Evolutionary conservation across 148 eudicot genomes (phyloP), one percentile per base, ranked within the genome.

Genomic region (Linanthus parryae): DNA sequence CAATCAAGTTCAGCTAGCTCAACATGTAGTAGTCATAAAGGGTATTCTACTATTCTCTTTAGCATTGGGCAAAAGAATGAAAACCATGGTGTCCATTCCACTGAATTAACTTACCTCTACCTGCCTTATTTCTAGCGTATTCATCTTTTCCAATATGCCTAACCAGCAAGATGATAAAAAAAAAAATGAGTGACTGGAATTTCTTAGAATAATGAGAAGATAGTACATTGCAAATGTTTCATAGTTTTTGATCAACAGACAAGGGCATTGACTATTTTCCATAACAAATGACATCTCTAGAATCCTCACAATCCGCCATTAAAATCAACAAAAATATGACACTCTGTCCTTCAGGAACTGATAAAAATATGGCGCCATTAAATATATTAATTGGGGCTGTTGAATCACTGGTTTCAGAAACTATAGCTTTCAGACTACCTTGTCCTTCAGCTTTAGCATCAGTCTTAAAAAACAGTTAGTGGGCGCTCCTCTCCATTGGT

Each of bases 61-160:
- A n/a, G n/a, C n/a, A n/a, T n/a, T n/a, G n/a, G n/a, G n/a, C n/a
- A n/a, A n/a, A n/a, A n/a, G n/a, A n/a, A n/a, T n/a, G n/a, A 69
- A 77, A 77, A 17, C 73, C 82, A 26, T 78, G 69, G 36, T 77
- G 82, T 16, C 82, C 82, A 56, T 77, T 66, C 82, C 82, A 77
- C 34, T 77, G 82, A 34, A 77, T 77, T 7, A 77, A 75, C 59
- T 77, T 77, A 37, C 82, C 82, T 23, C 78, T 75, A 48, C 78
- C 66, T 22, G 82, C 75, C 52, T 73, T 73, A 31, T 73, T 77
- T 57, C 82, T 61, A 46, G 66, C 73, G 66, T 77, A 77, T 63
- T 77, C 82, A 51, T 77, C 82, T 36, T 69, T 78, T 9, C 82
- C 61, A 38, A 73, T 73, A 7, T 78, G 82, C 82, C 73, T 25